Conservation (phyloP, 2,329 filamentous ascomycete genomes). For the Akanthomyces uredinophilus region DNA sequence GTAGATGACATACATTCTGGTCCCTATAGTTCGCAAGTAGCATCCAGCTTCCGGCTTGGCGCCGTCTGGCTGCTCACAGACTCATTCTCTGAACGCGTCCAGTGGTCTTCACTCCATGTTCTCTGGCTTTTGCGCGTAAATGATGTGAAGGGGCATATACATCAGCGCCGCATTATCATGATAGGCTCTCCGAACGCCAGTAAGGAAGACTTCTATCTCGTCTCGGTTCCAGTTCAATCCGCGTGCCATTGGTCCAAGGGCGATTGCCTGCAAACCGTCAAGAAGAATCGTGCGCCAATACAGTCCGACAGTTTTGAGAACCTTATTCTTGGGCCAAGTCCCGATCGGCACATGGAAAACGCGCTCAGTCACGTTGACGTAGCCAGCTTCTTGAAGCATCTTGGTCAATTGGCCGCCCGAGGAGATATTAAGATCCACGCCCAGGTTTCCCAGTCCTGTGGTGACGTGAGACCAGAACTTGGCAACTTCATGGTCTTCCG, state of each 20-base stretch:
- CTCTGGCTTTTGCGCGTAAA: constrained; percentile 49
- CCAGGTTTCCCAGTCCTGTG: constrained; percentile 38
- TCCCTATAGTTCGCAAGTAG: not conserved
- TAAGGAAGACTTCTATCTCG: constrained; percentile 44
- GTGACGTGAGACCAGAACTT: constrained; percentile 44
- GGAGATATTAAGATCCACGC: constrained; percentile 42
- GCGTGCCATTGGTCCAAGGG: constrained; percentile 46
- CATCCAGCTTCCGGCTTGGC: too few species aligned
- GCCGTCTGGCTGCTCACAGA: not conserved
- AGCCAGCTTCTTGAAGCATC: constrained; percentile 46
- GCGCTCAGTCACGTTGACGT: constrained; percentile 45
- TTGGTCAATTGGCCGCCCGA: constrained; percentile 36
- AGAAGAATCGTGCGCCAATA: constrained; percentile 47
- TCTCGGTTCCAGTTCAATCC: constrained; percentile 43
- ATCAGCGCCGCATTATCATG: constrained; percentile 38
- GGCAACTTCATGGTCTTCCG: constrained; percentile 36
- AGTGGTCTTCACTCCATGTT: not conserved
- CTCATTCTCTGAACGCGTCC: not conserved
- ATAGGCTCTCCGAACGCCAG: constrained; percentile 45
- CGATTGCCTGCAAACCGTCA: constrained; percentile 47
- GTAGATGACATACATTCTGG: not conserved
- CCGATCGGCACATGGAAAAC: constrained; percentile 50
- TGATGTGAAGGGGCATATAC: constrained; percentile 53
- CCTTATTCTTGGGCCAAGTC: constrained; percentile 47
- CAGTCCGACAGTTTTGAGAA: constrained; percentile 45